Conservation (phyloP, 2,329 filamentous ascomycete genomes). For the Aspergillus ibericus region DNA sequence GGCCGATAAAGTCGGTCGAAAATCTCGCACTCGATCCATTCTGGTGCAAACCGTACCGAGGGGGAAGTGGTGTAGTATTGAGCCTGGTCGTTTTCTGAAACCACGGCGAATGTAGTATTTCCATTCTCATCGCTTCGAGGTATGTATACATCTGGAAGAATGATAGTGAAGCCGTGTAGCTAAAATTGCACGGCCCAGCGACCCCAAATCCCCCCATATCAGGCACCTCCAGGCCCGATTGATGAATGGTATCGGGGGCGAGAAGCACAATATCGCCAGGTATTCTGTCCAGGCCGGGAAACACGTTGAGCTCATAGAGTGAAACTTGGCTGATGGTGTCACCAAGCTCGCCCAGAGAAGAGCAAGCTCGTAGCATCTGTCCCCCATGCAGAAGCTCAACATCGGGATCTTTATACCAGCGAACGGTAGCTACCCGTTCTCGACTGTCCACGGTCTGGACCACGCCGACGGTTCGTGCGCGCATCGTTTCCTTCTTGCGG, state of each 20-base stretch:
- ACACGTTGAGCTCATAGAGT: slow-evolving; percentile 58
- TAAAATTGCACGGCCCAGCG: slow-evolving; percentile 16
- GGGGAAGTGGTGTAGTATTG: slow-evolving; percentile 16
- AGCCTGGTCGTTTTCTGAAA: slow-evolving; percentile 21
- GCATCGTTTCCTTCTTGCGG: slow-evolving; percentile 14
- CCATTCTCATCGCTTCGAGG: slow-evolving; percentile 19
- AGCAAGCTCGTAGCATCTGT: slow-evolving; percentile 42
- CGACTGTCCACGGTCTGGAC: slow-evolving; percentile 56
- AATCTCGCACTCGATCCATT: slow-evolving; percentile 9
- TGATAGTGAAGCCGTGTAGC: slow-evolving; percentile 12
- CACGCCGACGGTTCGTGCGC: slow-evolving; percentile 54
- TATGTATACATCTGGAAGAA: slow-evolving; percentile 16
- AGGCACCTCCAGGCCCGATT: slow-evolving; percentile 8
- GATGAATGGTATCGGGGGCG: slow-evolving; percentile 29
- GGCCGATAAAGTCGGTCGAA: slow-evolving; percentile 54
- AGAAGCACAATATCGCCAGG: slow-evolving; percentile 57
- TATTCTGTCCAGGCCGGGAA: slow-evolving; percentile 49
- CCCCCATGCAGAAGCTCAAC: slow-evolving; percentile 37
- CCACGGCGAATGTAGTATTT: slow-evolving; percentile 20
- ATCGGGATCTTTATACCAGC: slow-evolving; percentile 51
- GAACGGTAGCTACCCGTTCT: slow-evolving; percentile 58
- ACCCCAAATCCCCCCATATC: background rate
- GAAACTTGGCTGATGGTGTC: slow-evolving; percentile 53
- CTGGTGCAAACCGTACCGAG: slow-evolving; percentile 20
- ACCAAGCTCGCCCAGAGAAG: slow-evolving; percentile 44